Conservation (phyloP, 2,329 filamentous ascomycete species). For the Neofusicoccum sp. region DNA sequence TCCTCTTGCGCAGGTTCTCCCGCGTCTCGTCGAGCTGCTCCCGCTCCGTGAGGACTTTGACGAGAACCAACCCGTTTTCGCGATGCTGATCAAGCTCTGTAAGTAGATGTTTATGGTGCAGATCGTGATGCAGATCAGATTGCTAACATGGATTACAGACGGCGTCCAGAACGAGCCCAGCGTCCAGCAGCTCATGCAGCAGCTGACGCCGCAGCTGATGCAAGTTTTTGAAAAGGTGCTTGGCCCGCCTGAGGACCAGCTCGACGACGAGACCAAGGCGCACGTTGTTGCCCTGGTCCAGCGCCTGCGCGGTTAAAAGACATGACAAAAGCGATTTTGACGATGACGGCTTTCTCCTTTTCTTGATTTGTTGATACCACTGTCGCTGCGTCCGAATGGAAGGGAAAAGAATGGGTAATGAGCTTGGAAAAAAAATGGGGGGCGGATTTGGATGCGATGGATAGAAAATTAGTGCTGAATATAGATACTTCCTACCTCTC, state of each 20-base stretch:
- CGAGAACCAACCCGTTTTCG: conserved; percentile 92
- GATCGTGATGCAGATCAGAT: background rate
- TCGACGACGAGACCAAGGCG: conserved; percentile 67
- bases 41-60: conserved; percentile 92
- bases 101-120: conserved; percentile 40
- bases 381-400: conserved; percentile 7
- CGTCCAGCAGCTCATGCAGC: conserved; percentile 66
- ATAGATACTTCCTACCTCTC: background rate
- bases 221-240: conserved; percentile 72
- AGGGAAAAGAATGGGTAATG: conserved; percentile 12
- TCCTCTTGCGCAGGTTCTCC: conserved; percentile 77
- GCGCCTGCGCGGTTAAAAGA: conserved; percentile 40
- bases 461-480: background rate
- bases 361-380: conserved; percentile 19
- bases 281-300: conserved; percentile 65
- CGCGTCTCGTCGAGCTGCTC: conserved; percentile 72
- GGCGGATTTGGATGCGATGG: background rate
- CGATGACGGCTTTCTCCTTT: conserved; percentile 11
- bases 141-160: background rate
- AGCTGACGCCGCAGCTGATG: conserved; percentile 67
- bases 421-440: background rate
- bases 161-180: conserved; percentile 51
- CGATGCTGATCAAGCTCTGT: conserved; percentile 86
- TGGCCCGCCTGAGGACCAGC: conserved; percentile 68
- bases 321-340: background rate